These are phyloP conservation scores for Russula dissimulans DNA, from an alignment of 768 basidiomycete species.

Conservation along the genomic window DNA sequence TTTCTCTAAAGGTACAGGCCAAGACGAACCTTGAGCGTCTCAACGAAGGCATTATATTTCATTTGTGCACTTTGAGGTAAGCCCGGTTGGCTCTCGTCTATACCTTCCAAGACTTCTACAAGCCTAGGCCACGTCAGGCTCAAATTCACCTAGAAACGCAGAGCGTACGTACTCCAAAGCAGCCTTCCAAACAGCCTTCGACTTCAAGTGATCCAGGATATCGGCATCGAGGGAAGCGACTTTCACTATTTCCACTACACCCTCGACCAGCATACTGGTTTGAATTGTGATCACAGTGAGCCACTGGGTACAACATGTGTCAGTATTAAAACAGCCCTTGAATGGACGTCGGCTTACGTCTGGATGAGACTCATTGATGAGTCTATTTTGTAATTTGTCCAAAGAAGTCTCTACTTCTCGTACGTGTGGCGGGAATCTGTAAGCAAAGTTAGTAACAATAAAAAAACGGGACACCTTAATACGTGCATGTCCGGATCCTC, in stretches of 20 bases:
- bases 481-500: neutral
- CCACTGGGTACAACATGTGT: constrained; percentile 1
- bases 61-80: neutral
- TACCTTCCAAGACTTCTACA: neutral
- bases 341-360: neutral
- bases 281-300: constrained; percentile 4
- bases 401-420: neutral
- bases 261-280: constrained; percentile 13
- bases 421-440: constrained; percentile 7
- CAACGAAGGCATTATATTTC: constrained; percentile 2
- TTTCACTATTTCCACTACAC: constrained; percentile 5
- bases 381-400: neutral
- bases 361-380: neutral
- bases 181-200: constrained; percentile 7
- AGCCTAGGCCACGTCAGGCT: neutral
- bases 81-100: neutral
- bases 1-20: neutral
- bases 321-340: neutral
- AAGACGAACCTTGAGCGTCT: neutral
- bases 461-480: neutral
- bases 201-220: constrained; percentile 3
- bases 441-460: neutral
- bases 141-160: neutral
- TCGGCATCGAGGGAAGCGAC: neutral
- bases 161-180: neutral